Conservation (phyloP, 441 rosid genomes). For the Bruguiera hainesii region DNA sequence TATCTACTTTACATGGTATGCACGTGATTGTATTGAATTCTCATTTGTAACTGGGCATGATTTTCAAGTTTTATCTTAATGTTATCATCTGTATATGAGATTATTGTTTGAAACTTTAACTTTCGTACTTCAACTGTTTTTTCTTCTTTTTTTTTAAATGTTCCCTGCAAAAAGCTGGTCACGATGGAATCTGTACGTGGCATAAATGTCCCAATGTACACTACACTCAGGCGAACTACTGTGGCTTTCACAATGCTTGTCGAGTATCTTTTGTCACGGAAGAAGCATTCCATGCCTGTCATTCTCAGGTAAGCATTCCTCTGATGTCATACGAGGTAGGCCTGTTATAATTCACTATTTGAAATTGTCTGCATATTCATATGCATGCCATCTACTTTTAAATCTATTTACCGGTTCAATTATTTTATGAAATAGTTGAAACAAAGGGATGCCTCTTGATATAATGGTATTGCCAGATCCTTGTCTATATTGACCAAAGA, state of each 20-base stretch:
- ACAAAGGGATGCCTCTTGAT: not conserved
- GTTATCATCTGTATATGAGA: no score
- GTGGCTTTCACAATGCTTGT: conserved; percentile 88
- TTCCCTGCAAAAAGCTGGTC: conserved; percentile 51
- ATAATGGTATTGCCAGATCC: not conserved
- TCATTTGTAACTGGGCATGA: not conserved
- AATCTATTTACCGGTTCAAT: not conserved
- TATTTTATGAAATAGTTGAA: not conserved
- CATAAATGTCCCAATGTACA: conserved; percentile 96
- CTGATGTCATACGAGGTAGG: not conserved
- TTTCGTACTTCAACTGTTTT: no score
- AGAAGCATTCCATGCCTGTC: conserved; percentile 61
- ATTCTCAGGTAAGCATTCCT: conserved; percentile 63
- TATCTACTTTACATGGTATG: conserved; percentile 89
- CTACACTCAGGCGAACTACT: conserved; percentile 89
- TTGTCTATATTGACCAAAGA: not conserved
- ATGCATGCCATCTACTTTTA: not conserved
- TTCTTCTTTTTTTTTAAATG: not conserved
- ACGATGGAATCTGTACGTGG: conserved; percentile 91
- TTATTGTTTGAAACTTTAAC: no score
- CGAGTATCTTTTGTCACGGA: conserved; percentile 71
- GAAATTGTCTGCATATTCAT: not conserved
- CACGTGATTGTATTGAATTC: not conserved
- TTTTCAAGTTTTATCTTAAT: not conserved
- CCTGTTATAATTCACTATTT: not conserved